Evolutionary conservation across 2,329 filamentous ascomycete species (phyloP).

Genomic region (Aspergillus pseudoterreus): DNA sequence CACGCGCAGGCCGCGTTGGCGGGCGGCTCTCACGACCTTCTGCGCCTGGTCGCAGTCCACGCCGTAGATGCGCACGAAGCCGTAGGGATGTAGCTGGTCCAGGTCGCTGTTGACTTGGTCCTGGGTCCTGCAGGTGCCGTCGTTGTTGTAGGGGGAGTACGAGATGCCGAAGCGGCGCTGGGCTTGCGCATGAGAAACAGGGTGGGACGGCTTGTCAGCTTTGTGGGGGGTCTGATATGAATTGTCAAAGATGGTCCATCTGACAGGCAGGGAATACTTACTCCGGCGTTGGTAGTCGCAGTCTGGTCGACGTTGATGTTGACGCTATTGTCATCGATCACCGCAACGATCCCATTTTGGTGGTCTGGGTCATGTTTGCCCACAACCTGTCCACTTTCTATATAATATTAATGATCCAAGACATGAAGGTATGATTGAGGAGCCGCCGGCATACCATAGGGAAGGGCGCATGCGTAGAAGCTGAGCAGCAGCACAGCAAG

Average conservation of each 20-base stretch:
- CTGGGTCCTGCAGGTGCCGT: conserved; percentile 63
- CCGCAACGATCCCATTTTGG: neutral
- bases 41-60: conserved; percentile 72
- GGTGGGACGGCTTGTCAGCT: neutral
- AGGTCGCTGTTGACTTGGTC: conserved; percentile 65
- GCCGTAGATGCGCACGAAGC: conserved; percentile 71
- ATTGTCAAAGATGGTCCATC: neutral
- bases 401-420: neutral
- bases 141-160: conserved; percentile 56
- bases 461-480: conserved; percentile 18
- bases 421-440: neutral
- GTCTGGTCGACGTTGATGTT: neutral
- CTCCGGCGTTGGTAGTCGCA: neutral
- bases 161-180: conserved; percentile 45
- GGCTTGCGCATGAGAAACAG: conserved; percentile 4
- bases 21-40: conserved; percentile 60
- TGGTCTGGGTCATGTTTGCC: neutral
- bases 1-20: conserved; percentile 62
- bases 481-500: conserved; percentile 18
- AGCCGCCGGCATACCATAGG: conserved; percentile 18
- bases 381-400: neutral
- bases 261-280: neutral
- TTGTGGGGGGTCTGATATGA: neutral
- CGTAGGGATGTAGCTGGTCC: conserved; percentile 53
- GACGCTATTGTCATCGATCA: neutral